These are phyloP conservation scores for Coemansia sp. DNA, from an alignment of 371 early-diverging fungal species.

Conservation along the genomic window DNA sequence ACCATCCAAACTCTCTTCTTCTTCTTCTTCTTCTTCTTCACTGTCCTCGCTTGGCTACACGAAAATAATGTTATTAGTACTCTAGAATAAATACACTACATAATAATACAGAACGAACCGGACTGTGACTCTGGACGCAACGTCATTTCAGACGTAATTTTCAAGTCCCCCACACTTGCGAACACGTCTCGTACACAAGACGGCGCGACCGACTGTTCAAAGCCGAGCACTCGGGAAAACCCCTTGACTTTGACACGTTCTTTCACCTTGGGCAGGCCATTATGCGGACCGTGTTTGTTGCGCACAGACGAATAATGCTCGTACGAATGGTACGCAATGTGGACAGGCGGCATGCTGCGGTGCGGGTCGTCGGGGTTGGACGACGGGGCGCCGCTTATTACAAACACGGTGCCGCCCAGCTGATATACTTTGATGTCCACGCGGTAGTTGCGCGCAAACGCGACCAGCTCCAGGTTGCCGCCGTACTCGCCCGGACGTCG, in stretches of 20 bases:
- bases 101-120: neutral
- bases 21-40: conserved; percentile 23
- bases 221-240: neutral
- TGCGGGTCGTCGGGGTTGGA: conserved; percentile 45
- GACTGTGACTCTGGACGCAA: neutral
- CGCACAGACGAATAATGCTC: conserved; percentile 84
- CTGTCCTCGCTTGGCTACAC: neutral
- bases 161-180: neutral
- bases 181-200: neutral
- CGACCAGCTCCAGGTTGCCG: conserved; percentile 83
- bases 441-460: conserved; percentile 66
- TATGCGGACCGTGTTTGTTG: conserved; percentile 63
- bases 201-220: neutral
- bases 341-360: conserved; percentile 57
- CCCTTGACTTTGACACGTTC: conserved; percentile 28
- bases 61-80: neutral
- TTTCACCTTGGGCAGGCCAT: conserved; percentile 64
- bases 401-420: conserved; percentile 67
- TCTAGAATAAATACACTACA: neutral
- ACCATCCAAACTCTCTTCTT: no score
- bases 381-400: conserved; percentile 62
- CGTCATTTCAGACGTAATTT: neutral
- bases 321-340: conserved; percentile 84
- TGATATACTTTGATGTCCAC: conserved; percentile 82
- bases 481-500: conserved; percentile 71